These are phyloP conservation scores for Ascochyta viciae-villosae DNA, from an alignment of 2,329 filamentous ascomycete species.

Conservation along the genomic window DNA sequence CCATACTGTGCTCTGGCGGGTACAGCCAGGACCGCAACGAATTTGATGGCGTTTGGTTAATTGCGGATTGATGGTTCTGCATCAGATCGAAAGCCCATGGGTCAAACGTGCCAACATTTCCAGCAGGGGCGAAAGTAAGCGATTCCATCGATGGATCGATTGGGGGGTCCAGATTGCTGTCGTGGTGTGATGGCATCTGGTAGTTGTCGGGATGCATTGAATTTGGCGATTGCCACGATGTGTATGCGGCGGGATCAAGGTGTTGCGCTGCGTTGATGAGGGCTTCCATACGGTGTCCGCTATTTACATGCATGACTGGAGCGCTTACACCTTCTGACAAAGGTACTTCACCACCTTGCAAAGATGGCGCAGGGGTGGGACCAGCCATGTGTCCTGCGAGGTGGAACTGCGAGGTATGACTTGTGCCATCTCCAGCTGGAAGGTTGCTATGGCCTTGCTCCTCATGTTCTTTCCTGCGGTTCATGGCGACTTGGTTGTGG, in stretches of 20 bases:
- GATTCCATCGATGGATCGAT: slow-evolving; percentile 49
- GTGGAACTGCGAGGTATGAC: slow-evolving; percentile 24
- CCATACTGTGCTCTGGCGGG: slow-evolving; percentile 41
- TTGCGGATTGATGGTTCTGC: slow-evolving; percentile 45
- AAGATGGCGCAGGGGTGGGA: slow-evolving; percentile 14
- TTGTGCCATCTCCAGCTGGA: slow-evolving; percentile 25
- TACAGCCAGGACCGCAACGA: slow-evolving; percentile 48
- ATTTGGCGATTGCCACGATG: slow-evolving; percentile 42
- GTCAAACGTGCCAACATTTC: slow-evolving; percentile 45
- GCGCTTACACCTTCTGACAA: slow-evolving; percentile 6
- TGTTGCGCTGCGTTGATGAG: slow-evolving; percentile 49
- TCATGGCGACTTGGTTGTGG: slow-evolving; percentile 53
- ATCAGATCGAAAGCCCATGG: slow-evolving; percentile 49
- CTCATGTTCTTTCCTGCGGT: slow-evolving; percentile 43
- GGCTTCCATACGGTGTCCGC: slow-evolving; percentile 46
- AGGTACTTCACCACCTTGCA: slow-evolving; percentile 13
- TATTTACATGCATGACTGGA: slow-evolving; percentile 19
- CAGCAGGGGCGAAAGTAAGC: slow-evolving; percentile 44
- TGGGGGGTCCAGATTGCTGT: slow-evolving; percentile 43
- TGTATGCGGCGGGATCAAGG: slow-evolving; percentile 42
- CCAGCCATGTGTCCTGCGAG: slow-evolving; percentile 12
- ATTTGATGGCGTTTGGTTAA: slow-evolving; percentile 47
- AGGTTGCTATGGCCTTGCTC: slow-evolving; percentile 39
- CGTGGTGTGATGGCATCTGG: slow-evolving; percentile 37
- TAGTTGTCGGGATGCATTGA: slow-evolving; percentile 25